Evolutionary conservation across 2,329 filamentous ascomycete genomes (phyloP).

Genomic region (Alternaria burnsii): DNA sequence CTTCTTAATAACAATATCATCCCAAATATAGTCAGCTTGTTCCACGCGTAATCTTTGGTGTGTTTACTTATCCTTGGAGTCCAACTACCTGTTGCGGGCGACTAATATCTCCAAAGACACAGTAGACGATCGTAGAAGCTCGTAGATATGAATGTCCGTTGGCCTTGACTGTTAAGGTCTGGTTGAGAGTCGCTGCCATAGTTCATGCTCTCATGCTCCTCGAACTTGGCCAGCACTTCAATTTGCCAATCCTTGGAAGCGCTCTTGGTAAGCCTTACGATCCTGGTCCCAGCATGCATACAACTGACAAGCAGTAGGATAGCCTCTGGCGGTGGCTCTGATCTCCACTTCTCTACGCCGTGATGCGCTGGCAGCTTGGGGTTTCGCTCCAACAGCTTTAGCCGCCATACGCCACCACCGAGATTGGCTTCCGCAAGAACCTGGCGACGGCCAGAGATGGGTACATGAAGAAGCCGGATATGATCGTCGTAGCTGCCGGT

Average conservation of each 20-base stretch:
- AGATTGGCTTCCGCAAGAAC: slow-evolving; percentile 72
- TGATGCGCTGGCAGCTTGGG: slow-evolving; percentile 19
- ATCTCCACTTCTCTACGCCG: slow-evolving; percentile 25
- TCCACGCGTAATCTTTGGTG: not conserved
- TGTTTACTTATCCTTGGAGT: not conserved
- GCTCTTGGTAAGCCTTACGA: slow-evolving; percentile 61
- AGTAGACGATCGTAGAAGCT: slow-evolving; percentile 80
- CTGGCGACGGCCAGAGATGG: slow-evolving; percentile 52
- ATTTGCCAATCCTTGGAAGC: slow-evolving; percentile 64
- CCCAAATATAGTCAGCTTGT: not conserved
- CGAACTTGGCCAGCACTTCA: slow-evolving; percentile 73
- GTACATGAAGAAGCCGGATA: slow-evolving; percentile 70
- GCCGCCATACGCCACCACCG: slow-evolving; percentile 84
- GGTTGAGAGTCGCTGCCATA: slow-evolving; percentile 81
- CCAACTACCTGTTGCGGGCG: slow-evolving; percentile 1
- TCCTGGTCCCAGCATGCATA: slow-evolving; percentile 85
- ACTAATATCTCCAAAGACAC: slow-evolving; percentile 67
- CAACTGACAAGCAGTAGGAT: slow-evolving; percentile 74
- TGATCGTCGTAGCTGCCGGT: slow-evolving; percentile 94
- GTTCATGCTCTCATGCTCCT: slow-evolving; percentile 93
- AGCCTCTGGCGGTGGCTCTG: slow-evolving; percentile 26
- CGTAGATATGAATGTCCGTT: slow-evolving; percentile 68
- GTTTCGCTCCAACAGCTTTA: slow-evolving; percentile 66
- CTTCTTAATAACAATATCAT: not conserved
- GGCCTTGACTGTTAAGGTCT: slow-evolving; percentile 29